Percentiles rank a stretch among this genome's conserved stretches.
Conservation (phyloP, 1,284 basidiomycete genomes). For the Sphagnurus paluster region DNA sequence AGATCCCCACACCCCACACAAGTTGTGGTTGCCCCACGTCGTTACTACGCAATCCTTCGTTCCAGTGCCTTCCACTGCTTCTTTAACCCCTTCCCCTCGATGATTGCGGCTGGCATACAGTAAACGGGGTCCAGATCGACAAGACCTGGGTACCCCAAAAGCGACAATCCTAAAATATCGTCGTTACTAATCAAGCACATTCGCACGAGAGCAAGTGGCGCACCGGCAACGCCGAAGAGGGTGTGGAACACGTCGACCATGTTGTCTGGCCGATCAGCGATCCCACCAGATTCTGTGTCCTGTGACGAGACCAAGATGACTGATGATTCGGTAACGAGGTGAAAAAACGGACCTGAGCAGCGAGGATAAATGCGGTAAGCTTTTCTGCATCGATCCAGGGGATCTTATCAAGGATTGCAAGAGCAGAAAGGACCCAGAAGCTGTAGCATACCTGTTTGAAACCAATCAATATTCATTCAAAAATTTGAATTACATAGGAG, state of each 20-base stretch:
- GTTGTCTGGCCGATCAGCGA: slow-evolving; percentile 92
- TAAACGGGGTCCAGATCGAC: slow-evolving; percentile 91
- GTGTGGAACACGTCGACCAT: slow-evolving; percentile 98
- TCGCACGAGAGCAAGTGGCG: slow-evolving; percentile 21
- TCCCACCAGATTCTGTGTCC: slow-evolving; percentile 91
- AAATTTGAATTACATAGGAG: neutral
- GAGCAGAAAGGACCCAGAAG: slow-evolving; percentile 92
- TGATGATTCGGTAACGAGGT: neutral
- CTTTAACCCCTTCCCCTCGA: slow-evolving; percentile 64
- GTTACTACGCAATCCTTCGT: slow-evolving; percentile 23
- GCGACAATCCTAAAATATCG: slow-evolving; percentile 66
- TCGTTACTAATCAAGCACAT: neutral
- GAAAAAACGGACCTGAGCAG: slow-evolving; percentile 67
- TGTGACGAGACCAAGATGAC: slow-evolving; percentile 30
- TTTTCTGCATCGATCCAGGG: slow-evolving; percentile 92
- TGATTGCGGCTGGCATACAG: slow-evolving; percentile 88
- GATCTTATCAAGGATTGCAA: slow-evolving; percentile 84
- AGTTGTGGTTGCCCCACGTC: no score
- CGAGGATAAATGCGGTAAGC: slow-evolving; percentile 81
- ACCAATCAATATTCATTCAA: neutral
- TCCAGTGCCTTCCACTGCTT: slow-evolving; percentile 69
- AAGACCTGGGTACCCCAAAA: slow-evolving; percentile 87
- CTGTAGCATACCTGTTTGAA: slow-evolving; percentile 87
- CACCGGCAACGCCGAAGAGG: slow-evolving; percentile 88
- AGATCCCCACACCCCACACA: no score